Base-by-base conservation (phyloP, 192 early-diverging fungal genomes). In the Entomortierella chlamydospora region DNA sequence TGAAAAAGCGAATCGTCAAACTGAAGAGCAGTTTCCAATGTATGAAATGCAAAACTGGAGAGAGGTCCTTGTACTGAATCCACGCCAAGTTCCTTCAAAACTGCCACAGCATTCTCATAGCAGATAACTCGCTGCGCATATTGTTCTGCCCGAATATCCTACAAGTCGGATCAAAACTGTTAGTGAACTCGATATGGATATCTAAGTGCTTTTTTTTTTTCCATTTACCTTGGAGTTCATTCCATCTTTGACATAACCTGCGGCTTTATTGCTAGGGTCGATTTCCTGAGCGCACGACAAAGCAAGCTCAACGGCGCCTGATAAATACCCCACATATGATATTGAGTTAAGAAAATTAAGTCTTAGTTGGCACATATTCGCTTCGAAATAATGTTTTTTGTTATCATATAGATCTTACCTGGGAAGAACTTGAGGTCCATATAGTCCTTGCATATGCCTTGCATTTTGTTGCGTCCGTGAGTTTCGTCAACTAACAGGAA, bases 1-100 rank as follows among this genome's bases (percentile, higher is more conserved):
- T 93, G 91, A 85, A 93, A 93, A 41, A 88, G 71, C 0, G 70
- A 70, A 57, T 93, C 92, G 33, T 85, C 77, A 43, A 71, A 76
- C 5, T 81, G 73, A 57, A 92, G 83, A 34, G 83, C 78, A 3
- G 64, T 68, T 15, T 53, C 50, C 29, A 88, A 31, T 12, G 83
- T 72, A 42, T 81, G 55, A 31, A 72, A 63, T 8, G 72, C 70
- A 51, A 63, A 65, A 29, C 72, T 69, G 2, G 71, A 74, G 0
- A 70, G 58, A 13, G 62, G 55, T n/a, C 70, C 70, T n/a, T 70
- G 71, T 30, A 68, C 57, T 23, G 76, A 70, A 25, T 70, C 68
- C 39, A 79, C 12, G 12, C 68, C 68, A 9, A 79, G 51, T 23
- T 52, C 76, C 31, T 69, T 61, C 50, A 79, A 68, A 29, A 79